Base-by-base conservation (phyloP, 176 grass and related monocot species). In the Phoenix roebelenii region DNA sequence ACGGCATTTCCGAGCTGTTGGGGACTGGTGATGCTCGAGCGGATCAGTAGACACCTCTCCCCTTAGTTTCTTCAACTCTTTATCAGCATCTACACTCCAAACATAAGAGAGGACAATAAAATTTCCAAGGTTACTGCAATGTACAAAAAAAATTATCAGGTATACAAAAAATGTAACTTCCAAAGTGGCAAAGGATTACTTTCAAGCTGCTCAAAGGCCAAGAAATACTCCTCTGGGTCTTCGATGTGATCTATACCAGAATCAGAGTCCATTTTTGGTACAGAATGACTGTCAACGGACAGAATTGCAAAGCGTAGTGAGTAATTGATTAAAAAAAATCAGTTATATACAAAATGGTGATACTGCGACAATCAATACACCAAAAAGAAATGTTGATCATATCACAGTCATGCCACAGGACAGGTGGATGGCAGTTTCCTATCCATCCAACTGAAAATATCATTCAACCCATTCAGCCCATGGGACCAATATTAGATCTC, bases 141-240 rank as follows among this genome's bases (percentile, higher is more conserved):
- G 35, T 44, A 44, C 9, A 44, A 7, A 3, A 44, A 44, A 44
- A 44, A 12, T 44, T 44, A 44, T 44, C 35, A 44, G 35, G 10
- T 12, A 10, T 12, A 44, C 35, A 44, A 44, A 9, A 44, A 12
- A 1, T 10, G 10, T 9, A 44, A 44, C 3, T 10, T 52, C 9
- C 18, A 52, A 14, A 52, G n/a, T 14, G 12, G 49, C 32, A 59
- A 16, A 55, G 15, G 16, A 39, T 72, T 82, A 89, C 86, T 67
- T 71, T 89, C 74, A 20, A 85, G 63, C 6, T 22, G 54, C 16
- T 67, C 74, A 75, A 69, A 35, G 14, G 68, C 52, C 17, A 5
- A 24, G 3, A 79, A 89, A 26, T 66, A 85, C 52, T 75, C 63
- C 0, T 70, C 59, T 1, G 86, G 86, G 66, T 89, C 78, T 1